Conservation (phyloP, 2,329 filamentous ascomycete species). For the Setomelanomma holmii region DNA sequence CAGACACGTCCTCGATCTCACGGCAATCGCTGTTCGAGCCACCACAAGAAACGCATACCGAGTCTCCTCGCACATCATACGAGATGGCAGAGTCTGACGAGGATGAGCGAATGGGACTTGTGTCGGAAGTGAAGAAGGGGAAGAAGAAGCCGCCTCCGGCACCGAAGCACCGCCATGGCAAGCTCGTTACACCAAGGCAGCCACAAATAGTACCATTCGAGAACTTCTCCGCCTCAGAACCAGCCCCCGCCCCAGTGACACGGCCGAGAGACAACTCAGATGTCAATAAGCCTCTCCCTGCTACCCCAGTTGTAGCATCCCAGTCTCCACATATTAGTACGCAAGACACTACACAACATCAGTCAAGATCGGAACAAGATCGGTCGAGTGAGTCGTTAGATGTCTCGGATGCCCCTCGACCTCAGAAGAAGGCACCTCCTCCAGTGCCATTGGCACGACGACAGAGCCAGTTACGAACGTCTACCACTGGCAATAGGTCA, state of each 20-base stretch:
- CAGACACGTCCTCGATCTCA: constrained; percentile 66
- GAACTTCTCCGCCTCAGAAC: constrained; percentile 36
- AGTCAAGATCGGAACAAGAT: constrained; percentile 17
- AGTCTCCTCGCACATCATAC: constrained; percentile 66
- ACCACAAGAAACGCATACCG: constrained; percentile 51
- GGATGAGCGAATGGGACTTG: constrained; percentile 48
- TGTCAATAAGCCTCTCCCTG: constrained; percentile 69
- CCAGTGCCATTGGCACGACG: constrained; percentile 45
- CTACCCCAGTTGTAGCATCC: constrained; percentile 51
- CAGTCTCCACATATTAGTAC: constrained; percentile 27
- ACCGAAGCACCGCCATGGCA: constrained; percentile 80
- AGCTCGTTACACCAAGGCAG: constrained; percentile 65
- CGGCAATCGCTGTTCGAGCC: constrained; percentile 66
- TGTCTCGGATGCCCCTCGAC: constrained; percentile 25
- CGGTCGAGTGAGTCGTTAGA: constrained; percentile 21
- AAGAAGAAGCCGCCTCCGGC: constrained; percentile 70
- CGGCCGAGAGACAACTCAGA: constrained; percentile 53
- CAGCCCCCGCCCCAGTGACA: constrained; percentile 28
- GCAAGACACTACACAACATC: constrained; percentile 26
- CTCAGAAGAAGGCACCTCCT: constrained; percentile 43
- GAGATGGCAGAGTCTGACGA: constrained; percentile 63
- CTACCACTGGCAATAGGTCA: constrained; percentile 34
- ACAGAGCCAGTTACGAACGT: constrained; percentile 45
- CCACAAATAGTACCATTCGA: constrained; percentile 48
- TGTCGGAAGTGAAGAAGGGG: constrained; percentile 56